Evolutionary conservation across 495 filamentous ascomycete genomes (phyloP), one percentile per base, ranked within the genome.

Genomic region (Aspergillus indologenus): DNA sequence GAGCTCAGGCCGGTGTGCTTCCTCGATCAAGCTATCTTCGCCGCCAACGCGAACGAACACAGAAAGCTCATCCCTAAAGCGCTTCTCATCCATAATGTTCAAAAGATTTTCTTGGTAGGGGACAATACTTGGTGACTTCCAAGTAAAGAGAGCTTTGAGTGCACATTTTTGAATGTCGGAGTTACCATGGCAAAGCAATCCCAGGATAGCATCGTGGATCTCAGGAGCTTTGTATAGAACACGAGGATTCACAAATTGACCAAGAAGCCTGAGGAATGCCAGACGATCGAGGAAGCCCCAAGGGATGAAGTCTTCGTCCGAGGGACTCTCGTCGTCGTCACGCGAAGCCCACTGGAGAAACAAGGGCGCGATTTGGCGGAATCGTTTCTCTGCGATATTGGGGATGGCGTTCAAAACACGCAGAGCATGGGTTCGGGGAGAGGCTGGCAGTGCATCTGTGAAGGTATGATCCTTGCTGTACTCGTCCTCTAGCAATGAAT

Each of bases 21-120:
- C 74, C 65, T 87, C 85, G 48, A 97, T 87, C 55, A 85, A 72
- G 61, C 86, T 90, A 54, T 92, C 86, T 9, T 91, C 89, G 6
- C 78, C 68, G 12, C 77, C 81, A 26, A 82, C 72, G 65, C 91
- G 90, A 50, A 98, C 84, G 56, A 98, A 88, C 1, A 91, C 84
- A 0, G 90, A 83, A 15, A 98, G 82, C 71, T 97, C 91, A 65
- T 98, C 95, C 64, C 90, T 87, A 74, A 98, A 97, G 46, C 89
- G 80, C 3, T 90, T 83, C 59, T 98, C 94, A 63, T 99, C 95
- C 15, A 98, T 79, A 5, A 99, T 79, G 61, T 93, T 94, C 42
- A 90, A 81, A 8, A 99, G 78, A 60, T 91, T 89, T 63, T 96
- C 92, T 60, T 92, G 83, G 65, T 96, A 98, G 3, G 86, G 85